Percentiles rank a stretch among this genome's conserved stretches.
Evolutionary conservation across 352 stramenopile species (phyloP).

Genomic region (Globisporangium cylindrosporum): DNA sequence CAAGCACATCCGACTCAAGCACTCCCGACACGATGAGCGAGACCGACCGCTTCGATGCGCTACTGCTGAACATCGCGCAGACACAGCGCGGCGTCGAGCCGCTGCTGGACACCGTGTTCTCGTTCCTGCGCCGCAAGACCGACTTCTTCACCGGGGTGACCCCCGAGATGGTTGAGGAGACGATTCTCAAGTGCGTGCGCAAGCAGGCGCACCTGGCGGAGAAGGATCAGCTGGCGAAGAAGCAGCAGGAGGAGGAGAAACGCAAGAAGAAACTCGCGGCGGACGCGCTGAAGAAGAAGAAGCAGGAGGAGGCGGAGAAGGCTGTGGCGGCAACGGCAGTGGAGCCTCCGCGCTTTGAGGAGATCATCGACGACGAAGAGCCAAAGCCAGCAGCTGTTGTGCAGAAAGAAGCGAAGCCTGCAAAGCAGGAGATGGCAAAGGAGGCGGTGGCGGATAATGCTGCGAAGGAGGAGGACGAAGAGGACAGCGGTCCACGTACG

Average conservation of each 20-base stretch:
- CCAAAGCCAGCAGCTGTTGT: neutral
- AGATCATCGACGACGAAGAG: conserved; percentile 66
- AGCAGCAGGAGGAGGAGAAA: conserved; percentile 81
- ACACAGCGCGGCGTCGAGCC: conserved; percentile 97
- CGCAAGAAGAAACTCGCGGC: conserved; percentile 54
- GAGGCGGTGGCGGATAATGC: conserved; percentile 23
- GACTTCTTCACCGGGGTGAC: conserved; percentile 97
- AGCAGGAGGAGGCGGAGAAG: conserved; percentile 38
- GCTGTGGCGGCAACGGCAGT: conserved; percentile 25
- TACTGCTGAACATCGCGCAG: conserved; percentile 98
- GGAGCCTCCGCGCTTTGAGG: conserved; percentile 70
- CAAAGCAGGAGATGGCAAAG: conserved; percentile 26
- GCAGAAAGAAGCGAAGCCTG: neutral
- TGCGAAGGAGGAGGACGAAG: conserved; percentile 53
- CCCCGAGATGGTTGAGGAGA: conserved; percentile 73
- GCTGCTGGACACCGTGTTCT: conserved; percentile 97
- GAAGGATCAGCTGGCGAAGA: conserved; percentile 74
- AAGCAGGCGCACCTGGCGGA: conserved; percentile 90
- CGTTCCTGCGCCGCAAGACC: conserved; percentile 97
- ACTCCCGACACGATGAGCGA: conserved; percentile 43
- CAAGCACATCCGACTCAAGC: neutral
- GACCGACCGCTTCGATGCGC: conserved; percentile 88
- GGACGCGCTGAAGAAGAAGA: conserved; percentile 43
- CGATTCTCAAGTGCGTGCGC: conserved; percentile 86
- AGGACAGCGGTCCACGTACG: conserved; percentile 65